Percentiles rank a stretch among this genome's conserved stretches.
Evolutionary conservation across 345 rosid genomes (phyloP).

Genomic region (Hibiscus mutabilis): DNA sequence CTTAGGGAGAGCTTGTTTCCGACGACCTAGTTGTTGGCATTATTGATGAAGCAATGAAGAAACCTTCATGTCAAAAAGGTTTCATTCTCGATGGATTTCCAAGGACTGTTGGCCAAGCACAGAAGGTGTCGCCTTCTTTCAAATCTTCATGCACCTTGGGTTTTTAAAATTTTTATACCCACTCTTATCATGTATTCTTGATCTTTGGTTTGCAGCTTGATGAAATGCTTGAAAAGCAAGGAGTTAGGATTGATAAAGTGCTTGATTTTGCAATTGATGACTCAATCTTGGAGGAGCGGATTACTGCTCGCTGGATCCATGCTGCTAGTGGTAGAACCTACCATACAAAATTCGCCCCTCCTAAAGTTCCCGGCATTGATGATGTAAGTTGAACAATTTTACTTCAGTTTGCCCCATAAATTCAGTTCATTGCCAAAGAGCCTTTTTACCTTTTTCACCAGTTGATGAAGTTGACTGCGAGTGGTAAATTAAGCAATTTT

Average conservation of each 20-base stretch:
- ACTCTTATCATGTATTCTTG: neutral
- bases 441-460: neutral
- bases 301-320: conserved; percentile 96
- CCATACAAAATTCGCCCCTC: conserved; percentile 83
- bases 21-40: conserved; percentile 95
- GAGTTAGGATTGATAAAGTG: conserved; percentile 68
- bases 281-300: conserved; percentile 88
- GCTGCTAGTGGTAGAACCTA: conserved; percentile 94
- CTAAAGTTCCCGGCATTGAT: conserved; percentile 69
- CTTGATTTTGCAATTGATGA: conserved; percentile 86
- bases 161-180: neutral
- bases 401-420: neutral
- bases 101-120: conserved; percentile 82
- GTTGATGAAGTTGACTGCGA: neutral
- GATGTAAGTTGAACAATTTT: conserved; percentile 57
- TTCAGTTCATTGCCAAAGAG: neutral
- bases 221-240: conserved; percentile 82
- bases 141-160: conserved; percentile 8
- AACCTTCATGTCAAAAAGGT: conserved; percentile 87
- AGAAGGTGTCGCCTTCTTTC: conserved; percentile 47
- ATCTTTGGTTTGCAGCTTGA: conserved; percentile 53
- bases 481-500: neutral
- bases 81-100: conserved; percentile 97
- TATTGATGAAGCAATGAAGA: conserved; percentile 91
- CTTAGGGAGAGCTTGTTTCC: conserved; percentile 88